Base-by-base conservation (phyloP, 129 eudicot genomes). In the Flaveria robusta region DNA sequence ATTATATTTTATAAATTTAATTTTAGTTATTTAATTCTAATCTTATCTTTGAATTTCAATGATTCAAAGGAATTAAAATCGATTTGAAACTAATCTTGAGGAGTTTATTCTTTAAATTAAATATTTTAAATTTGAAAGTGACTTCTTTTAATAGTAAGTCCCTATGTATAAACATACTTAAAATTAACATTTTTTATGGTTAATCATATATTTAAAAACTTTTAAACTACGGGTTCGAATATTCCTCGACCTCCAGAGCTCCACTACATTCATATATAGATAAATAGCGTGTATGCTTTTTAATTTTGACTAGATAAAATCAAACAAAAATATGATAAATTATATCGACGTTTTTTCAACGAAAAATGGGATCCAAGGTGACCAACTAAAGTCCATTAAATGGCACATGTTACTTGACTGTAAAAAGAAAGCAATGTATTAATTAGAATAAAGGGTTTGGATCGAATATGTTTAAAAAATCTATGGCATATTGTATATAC, bases 351-450 rank as follows among this genome's bases (percentile, higher is more conserved):
- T 4, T 31, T 72, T 31, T 58, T 41, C 13, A 16, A 60, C 31
- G 58, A 11, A 74, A 65, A 22, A 72, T 46, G 47, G 77, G 71
- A 71, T 77, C 78, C 47, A 63, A 24, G 77, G 67, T 24, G 55
- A 16, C 39, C 74, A 37, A 62, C 22, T 27, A 23, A 12, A 66
- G 20, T 26, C 29, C 78, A 50, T 20, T 79, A 72, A 71, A 71
- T 79, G 77, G 52, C 83, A 72, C 83, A 64, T 79, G 83, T 63
- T 72, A 65, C 42, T 22, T 24, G 56, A 79, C 73, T 72, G 72
- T 71, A 72, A 37, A 37, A 63, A 60, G 27, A 65, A 79, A 63
- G 78, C 51, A 71, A 69, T 67, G 51, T 77, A 27, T 54, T 46
- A 22, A 66, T 3, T 19, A 19, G 14, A 56, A 62, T 29, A 39